These are phyloP conservation scores for Powellomyces hirtus DNA, from an alignment of 192 early-diverging fungal genomes.

Conservation along the genomic window DNA sequence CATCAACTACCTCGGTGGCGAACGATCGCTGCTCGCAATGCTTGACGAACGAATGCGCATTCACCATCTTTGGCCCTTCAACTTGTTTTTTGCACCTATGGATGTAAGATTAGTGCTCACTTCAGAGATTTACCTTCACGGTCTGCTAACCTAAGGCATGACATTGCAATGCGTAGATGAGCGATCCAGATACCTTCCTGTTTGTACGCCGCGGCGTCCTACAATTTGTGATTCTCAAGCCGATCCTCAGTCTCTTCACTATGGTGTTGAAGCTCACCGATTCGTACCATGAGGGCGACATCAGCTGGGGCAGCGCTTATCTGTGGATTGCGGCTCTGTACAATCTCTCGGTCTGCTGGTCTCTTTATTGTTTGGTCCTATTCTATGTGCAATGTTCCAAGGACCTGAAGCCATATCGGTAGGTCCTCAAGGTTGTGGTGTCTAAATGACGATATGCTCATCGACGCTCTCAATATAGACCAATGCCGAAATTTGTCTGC, in stretches of 20 bases:
- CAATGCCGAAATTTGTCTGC: slow-evolving; percentile 91
- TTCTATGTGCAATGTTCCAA: slow-evolving; percentile 59
- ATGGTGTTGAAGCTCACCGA: slow-evolving; percentile 75
- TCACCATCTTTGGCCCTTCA: slow-evolving; percentile 79
- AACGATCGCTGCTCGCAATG: slow-evolving; percentile 76
- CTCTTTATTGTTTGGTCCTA: slow-evolving; percentile 82
- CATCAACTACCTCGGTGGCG: slow-evolving; percentile 86
- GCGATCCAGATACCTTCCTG: slow-evolving; percentile 83
- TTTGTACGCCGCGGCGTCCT: slow-evolving; percentile 82
- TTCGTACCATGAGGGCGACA: slow-evolving; percentile 78
- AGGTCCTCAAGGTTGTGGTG: not conserved
- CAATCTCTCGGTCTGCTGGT: slow-evolving; percentile 83
- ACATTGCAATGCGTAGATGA: slow-evolving; percentile 43
- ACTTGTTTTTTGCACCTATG: slow-evolving; percentile 67
- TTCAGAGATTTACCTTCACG: no score
- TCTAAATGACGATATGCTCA: not conserved
- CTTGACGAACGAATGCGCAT: slow-evolving; percentile 75
- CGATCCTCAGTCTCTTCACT: slow-evolving; percentile 70
- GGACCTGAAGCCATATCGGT: slow-evolving; percentile 36
- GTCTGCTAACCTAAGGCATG: no score
- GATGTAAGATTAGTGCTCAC: slow-evolving; percentile 52
- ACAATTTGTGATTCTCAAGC: slow-evolving; percentile 93
- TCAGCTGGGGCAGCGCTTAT: slow-evolving; percentile 67
- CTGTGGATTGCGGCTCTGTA: slow-evolving; percentile 80
- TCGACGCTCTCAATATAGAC: slow-evolving; percentile 41